Conservation (phyloP, 768 basidiomycete genomes). For the Leucocoprinus sp. region DNA sequence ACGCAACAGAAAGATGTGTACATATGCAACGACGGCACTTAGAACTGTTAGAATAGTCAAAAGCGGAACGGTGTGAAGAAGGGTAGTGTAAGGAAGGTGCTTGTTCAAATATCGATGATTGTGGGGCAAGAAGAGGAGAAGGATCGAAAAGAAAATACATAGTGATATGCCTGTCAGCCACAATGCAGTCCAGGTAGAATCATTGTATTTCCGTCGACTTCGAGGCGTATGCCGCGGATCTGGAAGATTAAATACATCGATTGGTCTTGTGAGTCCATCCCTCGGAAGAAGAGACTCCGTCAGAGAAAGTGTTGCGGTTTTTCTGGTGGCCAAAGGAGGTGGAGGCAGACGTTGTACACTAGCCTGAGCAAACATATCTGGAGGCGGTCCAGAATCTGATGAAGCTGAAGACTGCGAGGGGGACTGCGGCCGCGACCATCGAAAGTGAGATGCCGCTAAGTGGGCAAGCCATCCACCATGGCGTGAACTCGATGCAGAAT, state of each 20-base stretch:
- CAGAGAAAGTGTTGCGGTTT: constrained; percentile 55
- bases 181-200: constrained; percentile 60
- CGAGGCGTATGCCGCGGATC: constrained; percentile 64
- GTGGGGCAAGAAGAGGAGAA: constrained; percentile 53
- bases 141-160: constrained; percentile 54
- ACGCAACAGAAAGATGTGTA: constrained; percentile 66
- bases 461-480: constrained; percentile 68
- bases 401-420: constrained; percentile 36
- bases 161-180: constrained; percentile 54
- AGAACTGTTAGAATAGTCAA: constrained; percentile 63
- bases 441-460: constrained; percentile 53
- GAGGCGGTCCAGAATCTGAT: constrained; percentile 34
- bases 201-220: constrained; percentile 64
- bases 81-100: constrained; percentile 54
- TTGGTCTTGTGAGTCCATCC: constrained; percentile 54
- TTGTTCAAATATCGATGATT: constrained; percentile 32
- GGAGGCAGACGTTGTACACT: constrained; percentile 30
- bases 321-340: constrained; percentile 30
- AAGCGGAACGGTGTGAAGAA: constrained; percentile 72
- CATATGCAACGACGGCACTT: constrained; percentile 65
- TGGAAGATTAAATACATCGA: constrained; percentile 70
- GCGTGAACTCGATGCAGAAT: constrained; percentile 28
- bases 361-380: constrained; percentile 29
- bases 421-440: constrained; percentile 23
- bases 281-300: constrained; percentile 74